Evolutionary conservation across 495 filamentous ascomycete genomes (phyloP), one percentile per base, ranked within the genome.

Genomic region (Daldinia caldariorum): DNA sequence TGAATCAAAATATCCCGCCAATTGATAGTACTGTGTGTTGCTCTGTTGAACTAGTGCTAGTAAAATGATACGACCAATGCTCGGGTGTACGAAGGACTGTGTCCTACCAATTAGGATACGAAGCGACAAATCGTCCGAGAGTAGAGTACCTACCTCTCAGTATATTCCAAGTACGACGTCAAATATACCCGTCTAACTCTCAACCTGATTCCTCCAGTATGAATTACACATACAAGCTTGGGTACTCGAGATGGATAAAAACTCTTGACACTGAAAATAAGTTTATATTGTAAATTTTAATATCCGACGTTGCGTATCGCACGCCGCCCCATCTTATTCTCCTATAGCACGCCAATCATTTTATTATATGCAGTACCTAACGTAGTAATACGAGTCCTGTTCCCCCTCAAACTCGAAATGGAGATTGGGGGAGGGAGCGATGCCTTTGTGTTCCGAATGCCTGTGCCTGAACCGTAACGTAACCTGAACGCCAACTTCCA

Each of bases 401-500:
- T 8, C 3, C n/a, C 32, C 47, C n/a, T n/a, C n/a, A n/a, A n/a
- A n/a, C n/a, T 66, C 58, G 4, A 62, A 31, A 53, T 31, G 22
- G 34, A 3, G 51, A 43, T 26, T 26, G 3, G 1, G 3, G 26
- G 26, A n/a, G 26, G 3, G 26, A 26, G 18, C 20, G 53, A 71
- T 57, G 22, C 57, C 43, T n/a, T 45, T 45, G 38, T 45, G 38
- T 29, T 61, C 57, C 58, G 16, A 62, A 71, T 47, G 68, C 53
- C 26, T 67, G 57, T 58, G 7, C 65, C 64, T 58, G 16, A 58
- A 64, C 63, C 59, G 14, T 59, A 65, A 68, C 70, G 14, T 59
- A 65, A 68, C 70, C 70, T 61, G 37, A 72, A 68, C 65, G 65
- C 70, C 70, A 57, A 37, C 54, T 61, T 55, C 54, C 67, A 61